These are phyloP conservation scores for Canavalia ensiformis DNA, from an alignment of 306 rosid species.

Conservation along the genomic window DNA sequence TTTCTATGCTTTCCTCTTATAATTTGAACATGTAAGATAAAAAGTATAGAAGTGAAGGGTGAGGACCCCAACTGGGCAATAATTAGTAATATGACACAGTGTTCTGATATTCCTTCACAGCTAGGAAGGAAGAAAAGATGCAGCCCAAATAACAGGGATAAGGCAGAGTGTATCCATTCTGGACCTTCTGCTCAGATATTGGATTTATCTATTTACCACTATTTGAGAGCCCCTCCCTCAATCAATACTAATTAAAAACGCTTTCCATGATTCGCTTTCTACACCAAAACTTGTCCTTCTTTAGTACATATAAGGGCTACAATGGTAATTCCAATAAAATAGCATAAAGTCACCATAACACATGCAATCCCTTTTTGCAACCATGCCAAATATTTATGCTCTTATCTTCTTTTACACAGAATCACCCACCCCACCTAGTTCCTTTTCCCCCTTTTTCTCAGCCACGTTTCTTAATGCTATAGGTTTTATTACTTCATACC, in stretches of 20 bases:
- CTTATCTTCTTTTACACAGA: conserved; percentile 10
- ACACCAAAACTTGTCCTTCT: conserved; percentile 10
- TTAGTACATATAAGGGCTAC: conserved; percentile 11
- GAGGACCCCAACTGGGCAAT: conserved; percentile 11
- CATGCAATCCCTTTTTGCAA: not conserved
- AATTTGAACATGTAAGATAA: no score
- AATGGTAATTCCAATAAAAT: conserved; percentile 8
- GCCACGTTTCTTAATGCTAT: not conserved
- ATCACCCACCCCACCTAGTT: conserved; percentile 1
- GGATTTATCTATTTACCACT: conserved; percentile 14
- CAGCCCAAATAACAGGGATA: not conserved
- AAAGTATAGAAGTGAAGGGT: not conserved
- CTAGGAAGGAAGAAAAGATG: not conserved
- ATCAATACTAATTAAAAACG: not conserved
- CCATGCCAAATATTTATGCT: not conserved
- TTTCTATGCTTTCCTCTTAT: not conserved
- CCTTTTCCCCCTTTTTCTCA: not conserved
- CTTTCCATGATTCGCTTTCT: not conserved
- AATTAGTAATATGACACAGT: not conserved
- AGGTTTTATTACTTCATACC: not conserved
- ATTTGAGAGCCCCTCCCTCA: not conserved
- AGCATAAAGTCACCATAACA: conserved; percentile 2
- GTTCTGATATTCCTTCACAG: not conserved
- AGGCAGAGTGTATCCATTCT: not conserved
- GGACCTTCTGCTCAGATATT: conserved; percentile 9